phyloP scores from a whole-genome alignment of 106 monocot species.

The Gastrodia elata region DNA sequence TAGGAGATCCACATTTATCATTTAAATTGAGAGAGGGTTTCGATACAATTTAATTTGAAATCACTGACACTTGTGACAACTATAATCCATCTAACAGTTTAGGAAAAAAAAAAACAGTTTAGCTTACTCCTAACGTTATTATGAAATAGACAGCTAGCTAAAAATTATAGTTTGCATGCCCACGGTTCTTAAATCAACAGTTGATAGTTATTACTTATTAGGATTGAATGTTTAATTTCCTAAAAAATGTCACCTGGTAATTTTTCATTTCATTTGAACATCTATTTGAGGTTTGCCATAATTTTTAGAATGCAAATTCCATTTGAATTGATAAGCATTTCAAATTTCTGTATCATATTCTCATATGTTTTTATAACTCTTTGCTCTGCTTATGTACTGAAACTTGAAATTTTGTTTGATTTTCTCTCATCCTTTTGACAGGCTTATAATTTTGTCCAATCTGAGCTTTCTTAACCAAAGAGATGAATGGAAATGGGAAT shows the following conservation, averaged over 20 bases:
- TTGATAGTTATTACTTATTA: background rate
- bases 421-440: conserved; percentile 1
- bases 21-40: background rate
- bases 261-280: background rate
- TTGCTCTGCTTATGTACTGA: background rate
- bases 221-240: background rate
- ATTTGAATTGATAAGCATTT: background rate
- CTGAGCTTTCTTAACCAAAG: background rate
- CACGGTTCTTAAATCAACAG: background rate
- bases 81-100: background rate
- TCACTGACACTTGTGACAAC: background rate
- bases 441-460: conserved; percentile 6
- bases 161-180: background rate
- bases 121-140: background rate
- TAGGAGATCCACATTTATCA: background rate
- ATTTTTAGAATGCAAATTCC: background rate
- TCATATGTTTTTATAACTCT: background rate
- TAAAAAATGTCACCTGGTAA: background rate
- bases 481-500: conserved; percentile 22
- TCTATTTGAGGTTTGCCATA: background rate
- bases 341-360: background rate
- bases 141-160: background rate
- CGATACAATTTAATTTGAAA: background rate
- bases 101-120: background rate
- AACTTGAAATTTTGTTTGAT: background rate